Conservation (phyloP, 2,329 filamentous ascomycete species). For the Botryotinia narcissicola region DNA sequence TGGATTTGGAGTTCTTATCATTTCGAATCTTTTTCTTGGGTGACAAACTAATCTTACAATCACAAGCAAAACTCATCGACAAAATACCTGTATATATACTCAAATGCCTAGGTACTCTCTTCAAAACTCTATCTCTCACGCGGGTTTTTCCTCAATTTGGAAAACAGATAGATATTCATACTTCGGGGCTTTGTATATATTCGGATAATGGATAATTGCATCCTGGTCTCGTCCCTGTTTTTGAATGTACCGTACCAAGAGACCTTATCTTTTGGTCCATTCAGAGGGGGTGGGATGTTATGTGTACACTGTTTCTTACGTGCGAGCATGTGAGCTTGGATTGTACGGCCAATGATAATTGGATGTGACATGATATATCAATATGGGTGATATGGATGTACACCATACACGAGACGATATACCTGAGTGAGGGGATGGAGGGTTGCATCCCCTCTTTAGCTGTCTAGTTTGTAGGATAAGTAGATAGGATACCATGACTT, state of each 20-base stretch:
- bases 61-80: slow-evolving; percentile 9
- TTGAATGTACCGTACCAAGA: background rate
- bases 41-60: background rate
- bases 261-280: slow-evolving; percentile 5
- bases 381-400: background rate
- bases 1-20: background rate
- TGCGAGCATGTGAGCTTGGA: background rate
- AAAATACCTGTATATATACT: background rate
- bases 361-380: background rate
- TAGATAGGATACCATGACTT: background rate
- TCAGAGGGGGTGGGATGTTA: background rate
- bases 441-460: background rate
- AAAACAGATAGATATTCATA: background rate
- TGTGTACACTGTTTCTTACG: background rate
- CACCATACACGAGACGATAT: background rate
- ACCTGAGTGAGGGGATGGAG: background rate
- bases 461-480: background rate
- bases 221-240: background rate
- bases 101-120: background rate
- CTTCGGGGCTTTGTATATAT: slow-evolving; percentile 7
- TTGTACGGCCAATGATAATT: background rate
- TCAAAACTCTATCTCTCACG: background rate
- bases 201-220: slow-evolving; percentile 4
- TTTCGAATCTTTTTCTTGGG: background rate
- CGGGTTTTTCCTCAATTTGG: background rate